Evolutionary conservation across 345 rosid genomes (phyloP), one percentile per base, ranked within the genome.

Genomic region (Toxicodendron radicans): DNA sequence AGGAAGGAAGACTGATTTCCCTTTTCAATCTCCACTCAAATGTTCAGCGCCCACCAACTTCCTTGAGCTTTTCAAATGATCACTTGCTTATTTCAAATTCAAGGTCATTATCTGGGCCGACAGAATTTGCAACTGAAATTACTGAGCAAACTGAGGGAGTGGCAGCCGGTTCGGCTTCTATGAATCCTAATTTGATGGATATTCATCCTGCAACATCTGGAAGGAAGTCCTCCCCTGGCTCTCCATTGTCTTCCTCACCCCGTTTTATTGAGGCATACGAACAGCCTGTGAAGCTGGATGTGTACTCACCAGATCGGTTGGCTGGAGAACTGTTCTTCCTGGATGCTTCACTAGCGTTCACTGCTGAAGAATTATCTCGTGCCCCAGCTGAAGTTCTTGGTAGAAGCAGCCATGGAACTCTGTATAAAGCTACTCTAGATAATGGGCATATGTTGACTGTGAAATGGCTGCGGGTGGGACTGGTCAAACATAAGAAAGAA

Each of bases 361-460:
- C 92, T 41, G 94, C 92, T 23, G 99, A 95, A 83, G 97, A 95
- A 76, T 79, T 95, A 79, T 92, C 97, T 71, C 85, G 92, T 77
- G 99, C 99, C 79, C 97, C 97, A n/a, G 97, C 99, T 3, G 97
- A 95, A 86, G 97, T 95, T 84, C 94, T 95, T 49, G 97, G 99
- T 38, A 87, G 99, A 85, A 91, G 99, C 88, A 95, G 97, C 78
- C 97, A 89, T 79, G 97, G 97, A 73, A 95, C 99, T 62, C 80
- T 92, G 1, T 95, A 95, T 68, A 92, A 92, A 84, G 99, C 99
- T 63, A 92, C 97, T 75, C 86, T 95, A 61, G 94, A 82, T 70
- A 82, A 81, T 30, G 97, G 95, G 8, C 91, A 92, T 78, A 84
- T 90, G 92, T 71, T 95, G 83, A 82, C 94, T 23, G 99, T 95